A percentile compares a stretch with the other conserved stretches of the same genome.
These are phyloP conservation scores for Phytophthora multivora DNA, from an alignment of 352 stramenopile species.

Conservation along the genomic window DNA sequence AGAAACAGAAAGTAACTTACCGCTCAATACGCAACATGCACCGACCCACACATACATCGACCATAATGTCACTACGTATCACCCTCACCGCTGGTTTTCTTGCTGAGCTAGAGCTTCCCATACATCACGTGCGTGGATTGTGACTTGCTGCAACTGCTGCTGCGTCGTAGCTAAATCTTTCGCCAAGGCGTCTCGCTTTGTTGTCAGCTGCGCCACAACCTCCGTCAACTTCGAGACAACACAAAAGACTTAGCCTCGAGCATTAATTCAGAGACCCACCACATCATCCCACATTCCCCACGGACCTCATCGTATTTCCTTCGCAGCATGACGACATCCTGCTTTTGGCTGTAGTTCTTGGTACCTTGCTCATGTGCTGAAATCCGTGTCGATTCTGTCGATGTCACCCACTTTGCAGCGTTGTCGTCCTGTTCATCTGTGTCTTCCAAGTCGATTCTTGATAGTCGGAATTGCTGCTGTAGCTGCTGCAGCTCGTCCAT, in stretches of 20 bases:
- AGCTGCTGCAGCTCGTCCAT: constrained; percentile 1
- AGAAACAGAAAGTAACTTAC: too few species aligned
- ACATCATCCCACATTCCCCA: not conserved
- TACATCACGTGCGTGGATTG: not conserved
- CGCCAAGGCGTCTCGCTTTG: not conserved
- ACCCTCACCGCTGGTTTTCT: not conserved
- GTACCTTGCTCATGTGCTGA: not conserved
- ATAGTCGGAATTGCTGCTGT: not conserved
- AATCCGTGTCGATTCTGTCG: not conserved
- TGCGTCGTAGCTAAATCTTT: not conserved
- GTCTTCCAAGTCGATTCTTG: not conserved
- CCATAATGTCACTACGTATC: too few species aligned
- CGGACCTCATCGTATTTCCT: not conserved
- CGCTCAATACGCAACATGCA: too few species aligned
- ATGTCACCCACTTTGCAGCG: not conserved
- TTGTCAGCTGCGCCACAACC: not conserved
- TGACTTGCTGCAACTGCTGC: not conserved
- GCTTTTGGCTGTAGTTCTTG: not conserved
- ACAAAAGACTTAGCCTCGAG: not conserved
- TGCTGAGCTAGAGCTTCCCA: not conserved
- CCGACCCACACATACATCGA: too few species aligned
- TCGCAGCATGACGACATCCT: not conserved
- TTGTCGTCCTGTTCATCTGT: not conserved
- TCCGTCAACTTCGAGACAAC: not conserved
- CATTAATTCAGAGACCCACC: not conserved